Base-by-base conservation (phyloP, 2,329 filamentous ascomycete genomes). In the Venturia oleaginea region DNA sequence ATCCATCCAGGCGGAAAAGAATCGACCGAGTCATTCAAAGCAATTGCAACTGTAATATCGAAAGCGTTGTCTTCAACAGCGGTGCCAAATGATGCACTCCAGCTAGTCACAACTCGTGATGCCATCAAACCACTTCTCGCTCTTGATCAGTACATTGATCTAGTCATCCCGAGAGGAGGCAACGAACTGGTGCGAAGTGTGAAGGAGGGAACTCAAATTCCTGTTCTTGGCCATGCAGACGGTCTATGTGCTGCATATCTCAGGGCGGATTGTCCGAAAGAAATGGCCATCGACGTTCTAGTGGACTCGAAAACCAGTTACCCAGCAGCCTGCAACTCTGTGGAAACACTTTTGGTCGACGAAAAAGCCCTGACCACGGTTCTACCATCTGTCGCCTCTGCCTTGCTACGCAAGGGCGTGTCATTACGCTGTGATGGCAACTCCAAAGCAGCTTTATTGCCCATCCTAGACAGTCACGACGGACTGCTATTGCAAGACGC, bases 281-380 rank as follows among this genome's bases (percentile, higher is more conserved):
- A 82, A 54, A 87, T 90, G 77, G 90, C 91, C 15, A 83, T 84
- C 24, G 85, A 85, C 67, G 88, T 96, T 64, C 80, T 97, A 59
- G 81, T 96, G 64, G 94, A 99, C 77, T 89, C 93, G 59, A 99
- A 99, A 78, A 92, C 90, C 32, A 90, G 88, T 75, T 99, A 99
- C 73, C 91, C 93, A 1, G 94, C 94, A 43, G 94, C 93, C 17
- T 99, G 94, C 81, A 99, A 99, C 78, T 87, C 89, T 51, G 78
- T 92, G n/a, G 94, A 99, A 78, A 95, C 92, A 1, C 83, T 99
- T 11, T 84, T 99, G 22, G 89, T 97, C 4, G 87, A 97, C 70
- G 82, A 90, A 67, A 77, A 83, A 19, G 87, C 87, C 0, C 80
- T 96, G 3, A 73, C 76, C 40, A 87, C 84, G 4, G 74, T 90